Evolutionary conservation across 2,329 filamentous ascomycete genomes (phyloP).

Genomic region (Talaromyces sp.): DNA sequence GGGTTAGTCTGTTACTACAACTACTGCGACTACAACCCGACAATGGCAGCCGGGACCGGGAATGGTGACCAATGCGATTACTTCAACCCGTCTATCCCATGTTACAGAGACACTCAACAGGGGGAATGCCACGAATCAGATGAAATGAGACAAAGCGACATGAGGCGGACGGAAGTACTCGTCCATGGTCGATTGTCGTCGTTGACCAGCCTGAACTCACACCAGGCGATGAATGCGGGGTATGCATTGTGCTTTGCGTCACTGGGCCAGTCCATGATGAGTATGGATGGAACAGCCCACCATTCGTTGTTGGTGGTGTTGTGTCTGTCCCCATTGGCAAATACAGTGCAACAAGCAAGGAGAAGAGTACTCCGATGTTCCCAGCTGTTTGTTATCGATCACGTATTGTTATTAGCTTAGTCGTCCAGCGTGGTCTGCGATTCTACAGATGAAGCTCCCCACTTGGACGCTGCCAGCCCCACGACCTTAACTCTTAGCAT

Average conservation of each 20-base stretch:
- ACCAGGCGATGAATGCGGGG: conserved; percentile 18
- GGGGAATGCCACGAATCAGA: background rate
- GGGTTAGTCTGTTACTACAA: background rate
- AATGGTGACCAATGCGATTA: conserved; percentile 8
- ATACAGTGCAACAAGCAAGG: background rate
- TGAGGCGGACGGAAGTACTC: background rate
- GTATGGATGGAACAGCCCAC: background rate
- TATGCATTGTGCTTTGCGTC: conserved; percentile 19
- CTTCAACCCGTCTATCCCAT: conserved; percentile 3
- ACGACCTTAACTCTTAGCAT: conserved; percentile 15
- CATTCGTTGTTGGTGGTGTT: too few species aligned
- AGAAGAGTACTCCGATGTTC: background rate
- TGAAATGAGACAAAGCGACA: background rate
- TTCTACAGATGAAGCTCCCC: conserved; percentile 14
- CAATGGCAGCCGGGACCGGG: conserved; percentile 9
- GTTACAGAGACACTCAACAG: background rate
- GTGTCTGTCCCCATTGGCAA: background rate
- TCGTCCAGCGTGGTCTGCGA: background rate
- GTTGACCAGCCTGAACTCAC: conserved; percentile 3
- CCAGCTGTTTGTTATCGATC: background rate
- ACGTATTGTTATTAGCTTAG: conserved; percentile 7
- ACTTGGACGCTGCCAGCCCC: conserved; percentile 15
- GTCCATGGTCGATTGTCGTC: background rate
- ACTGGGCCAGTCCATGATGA: background rate
- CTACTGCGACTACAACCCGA: background rate